Evolutionary conservation across 1,284 basidiomycete genomes (phyloP), one percentile per base, ranked within the genome.

Genomic region (Amylostereum chailletii): DNA sequence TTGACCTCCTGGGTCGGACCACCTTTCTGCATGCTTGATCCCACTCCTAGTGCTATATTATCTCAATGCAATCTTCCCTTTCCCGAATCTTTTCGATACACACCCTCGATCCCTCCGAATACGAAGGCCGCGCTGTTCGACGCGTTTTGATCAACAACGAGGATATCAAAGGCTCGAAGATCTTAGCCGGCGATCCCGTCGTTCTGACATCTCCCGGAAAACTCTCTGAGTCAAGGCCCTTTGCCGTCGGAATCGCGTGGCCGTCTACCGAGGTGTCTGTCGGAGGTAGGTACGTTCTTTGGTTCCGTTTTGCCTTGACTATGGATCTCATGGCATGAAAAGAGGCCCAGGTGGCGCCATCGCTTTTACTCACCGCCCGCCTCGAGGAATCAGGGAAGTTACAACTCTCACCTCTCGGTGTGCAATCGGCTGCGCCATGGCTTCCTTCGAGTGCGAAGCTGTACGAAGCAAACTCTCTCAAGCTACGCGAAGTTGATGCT

Each of bases 161-260:
- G 48, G 60, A 74, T 42, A 64, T 91, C 44, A 87, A 83, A 60
- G 61, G 70, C 31, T 63, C 74, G 33, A 87, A 80, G 65, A 59
- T 86, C 6, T 77, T 71, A 48, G 83, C 87, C 32, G 86, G 86
- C 10, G 87, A 91, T 62, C 70, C 83, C 10, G 63, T 90, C 46
- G 78, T 77, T 46, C 60, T 91, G 58, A 67, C 68, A 37, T 67
- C 64, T 36, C 64, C 54, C 46, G 69, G 71, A 10, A 32, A 36
- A 37, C 11, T 19, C 38, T 42, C 31, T 8, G 32, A 38, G 9
- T 34, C 33, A 10, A 48, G 84, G 79, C 61, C 68, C 41, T 81
- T 82, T 64, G 75, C 81, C 11, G 69, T 87, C 45, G 86, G 86
- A 9, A 66, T 81, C 42, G 73, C 76, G 55, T 90, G 86, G 86